Base-by-base conservation (phyloP, 768 basidiomycete genomes). In the Asterophora parasitica region DNA sequence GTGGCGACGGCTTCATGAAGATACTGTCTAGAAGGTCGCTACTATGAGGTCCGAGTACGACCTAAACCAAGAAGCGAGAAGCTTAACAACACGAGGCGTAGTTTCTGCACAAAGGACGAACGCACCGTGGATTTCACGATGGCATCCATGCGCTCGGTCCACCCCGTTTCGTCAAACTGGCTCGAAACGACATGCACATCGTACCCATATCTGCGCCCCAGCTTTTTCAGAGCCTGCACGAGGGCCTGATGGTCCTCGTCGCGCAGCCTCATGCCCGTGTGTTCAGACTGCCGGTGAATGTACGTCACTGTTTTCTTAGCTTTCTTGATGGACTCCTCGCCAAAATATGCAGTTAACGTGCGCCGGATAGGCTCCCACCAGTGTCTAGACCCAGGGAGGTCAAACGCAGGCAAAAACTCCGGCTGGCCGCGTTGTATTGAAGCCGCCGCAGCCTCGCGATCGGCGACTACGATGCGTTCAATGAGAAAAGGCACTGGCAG, bases 391-490 rank as follows among this genome's bases (percentile, higher is more conserved):
- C 59, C 55, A n/a, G 73, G 65, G 34, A 76, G 63, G 41, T 70
- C 61, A 58, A 76, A 72, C 40, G 75, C 58, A 42, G 75, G 57
- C 32, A 72, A 62, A 64, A 75, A 76, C 4, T 61, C 58, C 9
- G 77, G 76, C 17, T 72, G 65, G 13, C 67, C 62, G 1, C 33
- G 42, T 11, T 64, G 39, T 3, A 65, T 28, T 2, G 52, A 53
- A 9, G 54, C 50, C n/a, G 55, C 56, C 2, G 88, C 83, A 0
- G 85, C 86, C n/a, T 78, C 74, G 38, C 83, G 71, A 58, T 94
- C 91, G 0, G 82, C 83, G 28, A 96, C 67, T 27, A 95, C 79
- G 10, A 88, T 70, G 9, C 89, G 82, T 54, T 88, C 84, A 44
- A 90, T 67, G 13, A 92, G 57, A 61, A 83, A 91, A 0, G 92